Conservation (phyloP, 2,329 filamentous ascomycete genomes). For the Ophiosphaerella narmari region DNA sequence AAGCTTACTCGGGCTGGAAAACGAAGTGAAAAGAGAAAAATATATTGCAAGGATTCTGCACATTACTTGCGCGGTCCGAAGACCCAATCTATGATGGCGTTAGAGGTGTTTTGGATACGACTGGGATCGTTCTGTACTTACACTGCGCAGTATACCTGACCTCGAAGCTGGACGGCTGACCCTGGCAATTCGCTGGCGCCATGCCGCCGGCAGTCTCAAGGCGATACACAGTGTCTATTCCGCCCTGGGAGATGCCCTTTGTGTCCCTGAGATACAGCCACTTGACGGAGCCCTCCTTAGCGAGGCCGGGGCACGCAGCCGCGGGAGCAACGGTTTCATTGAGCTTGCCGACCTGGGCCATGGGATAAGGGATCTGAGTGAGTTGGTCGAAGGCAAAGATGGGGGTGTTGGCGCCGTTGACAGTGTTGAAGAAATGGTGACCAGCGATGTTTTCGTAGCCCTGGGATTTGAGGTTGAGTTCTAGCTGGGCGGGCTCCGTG, state of each 20-base stretch:
- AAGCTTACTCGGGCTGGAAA: too few relatives aligned
- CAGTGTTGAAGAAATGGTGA: constrained; percentile 67
- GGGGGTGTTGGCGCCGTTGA: constrained; percentile 49
- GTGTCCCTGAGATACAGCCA: constrained; percentile 54
- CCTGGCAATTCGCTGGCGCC: constrained; percentile 47
- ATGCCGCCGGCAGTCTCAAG: constrained; percentile 55
- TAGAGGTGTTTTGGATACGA: too few relatives aligned
- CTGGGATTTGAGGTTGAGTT: constrained; percentile 31
- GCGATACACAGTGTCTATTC: constrained; percentile 53
- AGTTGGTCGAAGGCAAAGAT: constrained; percentile 61
- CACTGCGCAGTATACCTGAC: constrained; percentile 52
- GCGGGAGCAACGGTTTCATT: constrained; percentile 58
- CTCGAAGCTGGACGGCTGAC: constrained; percentile 36
- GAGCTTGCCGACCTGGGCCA: constrained; percentile 53
- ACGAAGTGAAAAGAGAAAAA: neutral
- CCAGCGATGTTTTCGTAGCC: constrained; percentile 56
- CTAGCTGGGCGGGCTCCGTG: constrained; percentile 22
- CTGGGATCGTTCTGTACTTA: constrained; percentile 8
- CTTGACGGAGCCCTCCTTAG: constrained; percentile 47
- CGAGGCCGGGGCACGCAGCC: constrained; percentile 41
- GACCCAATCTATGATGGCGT: constrained; percentile 47
- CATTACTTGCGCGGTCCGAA: constrained; percentile 41
- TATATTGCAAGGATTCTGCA: constrained; percentile 2
- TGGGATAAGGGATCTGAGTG: constrained; percentile 48
- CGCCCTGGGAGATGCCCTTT: constrained; percentile 43